Base-by-base conservation (phyloP, 2,329 filamentous ascomycete species). In the Lizonia empirigonia region DNA sequence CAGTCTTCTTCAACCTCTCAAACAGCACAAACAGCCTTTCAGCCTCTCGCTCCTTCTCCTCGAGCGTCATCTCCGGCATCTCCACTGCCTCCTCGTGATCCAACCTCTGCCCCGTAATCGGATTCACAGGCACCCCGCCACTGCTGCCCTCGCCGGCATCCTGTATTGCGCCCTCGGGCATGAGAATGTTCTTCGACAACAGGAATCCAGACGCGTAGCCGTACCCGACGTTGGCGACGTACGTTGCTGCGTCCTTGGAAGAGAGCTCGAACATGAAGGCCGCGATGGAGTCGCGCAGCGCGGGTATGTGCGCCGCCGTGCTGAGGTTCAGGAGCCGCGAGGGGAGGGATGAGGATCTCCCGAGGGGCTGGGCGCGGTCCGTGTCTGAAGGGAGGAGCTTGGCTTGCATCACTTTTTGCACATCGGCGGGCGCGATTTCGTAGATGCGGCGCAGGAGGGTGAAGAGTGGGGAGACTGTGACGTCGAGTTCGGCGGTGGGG, bases 141-240 rank as follows among this genome's bases (percentile, higher is more conserved):
- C 53, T 2, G 7, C 70, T 64, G n/a, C 51, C 72, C 62, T 59
- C 7, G 38, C 53, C 2, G 63, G 71, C 27, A 77, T 46, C 78
- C 64, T 77, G 80, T 8, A 85, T 75, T 1, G 85, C 83, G 46
- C 81, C 85, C 51, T 85, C 80, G 0, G 91, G 90, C 18, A 96
- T 79, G 0, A 87, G 81, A 10, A 97, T 85, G 47, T 94, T 90
- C 56, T 93, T 89, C 56, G 89, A 87, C 76, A 92, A 87, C 13
- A 99, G 77, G 69, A 94, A 96, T 0, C 94, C 94, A 0, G 91
- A 90, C 0, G 94, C 94, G 67, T 90, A 96, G 0, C 94, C 94
- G 68, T 96, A 99, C 0, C 94, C 94, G 10, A 99, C 90, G 61
- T 97, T 97, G 42, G 89, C 82, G 0, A 97, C 89, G 65, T 97